Base-by-base conservation (phyloP, 139 green algal genomes). In the Volvox africanus region DNA sequence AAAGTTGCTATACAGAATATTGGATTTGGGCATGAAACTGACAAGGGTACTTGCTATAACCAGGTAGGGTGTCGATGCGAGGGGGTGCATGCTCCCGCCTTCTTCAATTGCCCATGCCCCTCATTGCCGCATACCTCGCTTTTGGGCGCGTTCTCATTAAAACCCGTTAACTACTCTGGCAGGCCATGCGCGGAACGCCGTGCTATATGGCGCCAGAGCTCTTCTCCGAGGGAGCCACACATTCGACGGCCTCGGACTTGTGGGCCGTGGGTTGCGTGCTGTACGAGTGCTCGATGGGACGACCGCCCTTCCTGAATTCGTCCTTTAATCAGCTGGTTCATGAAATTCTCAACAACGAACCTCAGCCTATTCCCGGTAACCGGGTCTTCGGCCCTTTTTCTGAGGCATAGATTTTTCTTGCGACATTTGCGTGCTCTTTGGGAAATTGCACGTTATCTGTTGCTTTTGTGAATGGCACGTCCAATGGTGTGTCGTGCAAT, bases 131-230 rank as follows among this genome's bases (percentile, higher is more conserved):
- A 75, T 12, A 6, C 5, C 67, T 32, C 24, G 24, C 67, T 28
- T 75, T 75, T 75, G 5, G 5, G 67, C 14, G 22, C 24, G 22
- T 32, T 75, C 67, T 75, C 24, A 32, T 11, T 28, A 28, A 73
- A 55, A n/a, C 2, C 28, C 55, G 21, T 35, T 9, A 14, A 55
- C 44, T 55, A 5, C 44, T 55, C 9, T 5, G 30, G 14, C 94
- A 98, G 94, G 93, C 95, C 75, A 97, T 97, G 92, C 95, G 97
- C 62, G 98, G 97, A 18, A 97, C 97, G 9, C 98, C 98, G 0
- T 95, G 88, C 86, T 99, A 99, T 93, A 99, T 99, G 98, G 97
- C 98, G 0, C 98, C 98, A 26, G 98, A 99, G 95, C 96, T 99
- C 55, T 98, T 99, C 88, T 93, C 96, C n/a, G 95, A 98, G 24